Base-by-base conservation (phyloP, 768 basidiomycete genomes). In the Pleurotus citrinopileatus region DNA sequence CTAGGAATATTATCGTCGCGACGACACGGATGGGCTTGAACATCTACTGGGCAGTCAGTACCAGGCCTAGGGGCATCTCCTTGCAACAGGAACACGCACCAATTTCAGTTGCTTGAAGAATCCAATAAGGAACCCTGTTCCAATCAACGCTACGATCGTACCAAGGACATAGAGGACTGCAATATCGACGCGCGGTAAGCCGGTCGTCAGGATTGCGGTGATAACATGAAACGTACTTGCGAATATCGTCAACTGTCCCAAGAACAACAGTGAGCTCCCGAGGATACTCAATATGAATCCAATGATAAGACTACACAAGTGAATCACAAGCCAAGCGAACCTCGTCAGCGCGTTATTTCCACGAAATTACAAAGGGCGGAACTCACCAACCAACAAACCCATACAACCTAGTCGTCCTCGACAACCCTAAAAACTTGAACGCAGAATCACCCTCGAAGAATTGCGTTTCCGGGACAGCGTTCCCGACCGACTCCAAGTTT, bases 401-500 rank as follows among this genome's bases (percentile, higher is more conserved):
- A 70, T 94, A 94, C 57, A 97, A 70, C 46, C 94, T 72, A 60
- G 92, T 87, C 15, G 80, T 91, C 59, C 86, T 78, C 32, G 92
- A 88, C 52, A 96, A 74, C 2, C 85, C 84, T 9, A 97, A 76
- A 55, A 83, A 84, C 55, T 78, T 80, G 78, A 92, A 96, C 5
- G 94, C 92, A 10, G 92, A 88, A 62, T 94, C 90, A 23, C 91
- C 88, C 71, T 95, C 91, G 57, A 93, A 93, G 71, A 89, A 87
- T 58, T 87, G 84, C 34, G 81, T 86, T 63, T 93, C 90, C 4
- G 91, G 86, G 32, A 91, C 78, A 45, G 77, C 68, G 51, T 73
- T 74, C 8, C 73, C 74, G 13, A 80, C 87, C 3, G 86, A 63
- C 61, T 92, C 90, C 63, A 94, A 83, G 64, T 94, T 93, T 67